phyloP scores from a whole-genome alignment of 2,329 filamentous ascomycete species.

The Neonectria ditissima region DNA sequence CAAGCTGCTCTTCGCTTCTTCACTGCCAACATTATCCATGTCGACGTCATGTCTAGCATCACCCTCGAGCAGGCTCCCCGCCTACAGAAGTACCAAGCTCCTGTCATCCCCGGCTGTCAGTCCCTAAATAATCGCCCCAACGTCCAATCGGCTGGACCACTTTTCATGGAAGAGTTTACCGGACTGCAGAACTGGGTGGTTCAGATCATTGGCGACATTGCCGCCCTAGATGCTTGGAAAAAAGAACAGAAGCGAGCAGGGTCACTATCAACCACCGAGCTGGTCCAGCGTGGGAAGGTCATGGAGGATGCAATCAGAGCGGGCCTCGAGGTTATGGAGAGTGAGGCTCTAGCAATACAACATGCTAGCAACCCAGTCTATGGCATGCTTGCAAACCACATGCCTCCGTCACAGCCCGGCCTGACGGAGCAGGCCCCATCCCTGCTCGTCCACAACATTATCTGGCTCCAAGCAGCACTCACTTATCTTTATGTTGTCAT shows the following conservation, averaged over 20 bases:
- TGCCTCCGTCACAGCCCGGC: slow-evolving; percentile 39
- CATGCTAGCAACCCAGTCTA: slow-evolving; percentile 23
- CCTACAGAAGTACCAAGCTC: slow-evolving; percentile 55
- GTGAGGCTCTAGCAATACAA: slow-evolving; percentile 17
- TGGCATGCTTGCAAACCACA: slow-evolving; percentile 36
- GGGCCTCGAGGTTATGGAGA: slow-evolving; percentile 48
- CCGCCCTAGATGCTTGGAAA: slow-evolving; percentile 68
- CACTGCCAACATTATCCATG: slow-evolving; percentile 59
- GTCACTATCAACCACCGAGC: slow-evolving; percentile 58
- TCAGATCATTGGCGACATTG: slow-evolving; percentile 64
- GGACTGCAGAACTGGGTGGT: slow-evolving; percentile 70
- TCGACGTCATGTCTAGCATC: slow-evolving; percentile 64
- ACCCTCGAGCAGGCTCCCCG: slow-evolving; percentile 57
- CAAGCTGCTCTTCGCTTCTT: slow-evolving; percentile 62
- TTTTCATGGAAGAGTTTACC: slow-evolving; percentile 63
- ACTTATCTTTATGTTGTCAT: slow-evolving; percentile 62
- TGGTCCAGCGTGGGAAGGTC: slow-evolving; percentile 57
- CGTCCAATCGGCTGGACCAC: slow-evolving; percentile 42
- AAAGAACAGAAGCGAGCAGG: slow-evolving; percentile 57
- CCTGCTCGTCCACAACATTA: slow-evolving; percentile 49
- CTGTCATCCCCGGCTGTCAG: slow-evolving; percentile 51
- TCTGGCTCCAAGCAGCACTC: slow-evolving; percentile 62
- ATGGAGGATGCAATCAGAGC: slow-evolving; percentile 55
- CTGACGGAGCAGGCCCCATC: slow-evolving; percentile 37
- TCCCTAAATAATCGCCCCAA: slow-evolving; percentile 29